phyloP scores from a whole-genome alignment of 1,284 basidiomycete genomes.

The Meripilus lineatus region DNA sequence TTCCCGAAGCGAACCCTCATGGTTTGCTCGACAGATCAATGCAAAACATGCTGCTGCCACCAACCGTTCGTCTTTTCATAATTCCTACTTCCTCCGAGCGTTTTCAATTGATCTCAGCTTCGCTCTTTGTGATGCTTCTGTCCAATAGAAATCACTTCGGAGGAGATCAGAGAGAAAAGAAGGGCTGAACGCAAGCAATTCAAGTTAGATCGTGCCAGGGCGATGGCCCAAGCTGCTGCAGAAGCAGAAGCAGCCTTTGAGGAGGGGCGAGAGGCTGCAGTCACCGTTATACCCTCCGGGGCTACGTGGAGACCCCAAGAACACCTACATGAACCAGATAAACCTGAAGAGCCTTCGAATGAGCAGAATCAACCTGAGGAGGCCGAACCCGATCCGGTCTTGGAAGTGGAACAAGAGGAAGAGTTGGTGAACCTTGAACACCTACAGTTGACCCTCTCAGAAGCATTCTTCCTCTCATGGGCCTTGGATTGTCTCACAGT shows the following conservation, averaged over 20 bases:
- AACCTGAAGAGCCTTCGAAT: conserved; percentile 3
- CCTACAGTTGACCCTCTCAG: conserved; percentile 86
- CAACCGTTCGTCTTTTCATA: neutral
- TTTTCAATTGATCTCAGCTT: conserved; percentile 7
- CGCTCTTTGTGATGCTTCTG: too few relatives aligned
- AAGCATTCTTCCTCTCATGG: conserved; percentile 90
- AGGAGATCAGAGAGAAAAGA: conserved; percentile 84
- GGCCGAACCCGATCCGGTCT: conserved; percentile 11
- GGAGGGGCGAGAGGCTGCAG: conserved; percentile 48
- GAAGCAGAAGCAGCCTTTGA: conserved; percentile 72
- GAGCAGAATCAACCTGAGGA: neutral
- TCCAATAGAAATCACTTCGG: conserved; percentile 64
- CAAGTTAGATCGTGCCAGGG: conserved; percentile 84
- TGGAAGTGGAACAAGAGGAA: conserved; percentile 37
- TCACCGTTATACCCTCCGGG: conserved; percentile 59
- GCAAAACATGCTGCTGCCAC: conserved; percentile 33
- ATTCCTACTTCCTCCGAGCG: neutral
- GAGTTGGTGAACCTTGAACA: conserved; percentile 77
- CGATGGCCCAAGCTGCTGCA: conserved; percentile 66
- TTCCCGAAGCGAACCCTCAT: conserved; percentile 92
- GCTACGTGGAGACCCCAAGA: conserved; percentile 65
- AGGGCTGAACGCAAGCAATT: conserved; percentile 84
- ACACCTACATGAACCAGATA: conserved; percentile 10
- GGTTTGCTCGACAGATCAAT: conserved; percentile 76
- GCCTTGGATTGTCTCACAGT: conserved; percentile 84